Conservation (phyloP, 345 rosid species). For the Heritiera littoralis region DNA sequence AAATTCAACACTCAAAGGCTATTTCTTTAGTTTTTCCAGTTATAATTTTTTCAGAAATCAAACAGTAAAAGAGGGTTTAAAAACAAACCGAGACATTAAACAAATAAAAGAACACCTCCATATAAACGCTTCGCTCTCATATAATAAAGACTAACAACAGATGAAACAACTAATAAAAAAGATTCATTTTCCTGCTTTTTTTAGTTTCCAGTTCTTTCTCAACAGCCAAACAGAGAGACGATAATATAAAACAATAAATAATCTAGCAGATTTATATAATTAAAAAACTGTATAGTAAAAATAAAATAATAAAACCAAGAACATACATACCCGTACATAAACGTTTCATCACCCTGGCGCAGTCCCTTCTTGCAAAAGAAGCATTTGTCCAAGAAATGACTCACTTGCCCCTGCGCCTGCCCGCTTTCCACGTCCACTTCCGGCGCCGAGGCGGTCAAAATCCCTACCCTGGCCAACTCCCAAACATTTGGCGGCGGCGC, state of each 20-base stretch:
- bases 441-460: constrained; percentile 32
- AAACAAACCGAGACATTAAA: neutral
- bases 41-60: neutral
- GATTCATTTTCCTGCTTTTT: neutral
- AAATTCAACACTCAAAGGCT: neutral
- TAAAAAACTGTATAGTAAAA: neutral
- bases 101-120: too few species aligned
- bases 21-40: neutral
- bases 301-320: neutral
- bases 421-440: constrained; percentile 14
- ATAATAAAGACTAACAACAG: neutral
- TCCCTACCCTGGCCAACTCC: constrained; percentile 17
- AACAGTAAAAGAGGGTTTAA: neutral
- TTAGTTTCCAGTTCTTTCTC: neutral
- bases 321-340: constrained; percentile 43
- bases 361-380: constrained; percentile 35
- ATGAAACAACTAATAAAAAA: neutral
- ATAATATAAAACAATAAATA: neutral
- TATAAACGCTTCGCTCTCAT: neutral
- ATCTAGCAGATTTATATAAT: neutral
- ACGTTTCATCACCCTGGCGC: constrained; percentile 25
- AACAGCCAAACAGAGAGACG: constrained; percentile 13
- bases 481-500: constrained; percentile 7
- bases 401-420: neutral
- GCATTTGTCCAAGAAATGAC: constrained; percentile 40